Evolutionary conservation across 805 yeast genomes (phyloP).

Genomic region (Yamadazyma scolyti): DNA sequence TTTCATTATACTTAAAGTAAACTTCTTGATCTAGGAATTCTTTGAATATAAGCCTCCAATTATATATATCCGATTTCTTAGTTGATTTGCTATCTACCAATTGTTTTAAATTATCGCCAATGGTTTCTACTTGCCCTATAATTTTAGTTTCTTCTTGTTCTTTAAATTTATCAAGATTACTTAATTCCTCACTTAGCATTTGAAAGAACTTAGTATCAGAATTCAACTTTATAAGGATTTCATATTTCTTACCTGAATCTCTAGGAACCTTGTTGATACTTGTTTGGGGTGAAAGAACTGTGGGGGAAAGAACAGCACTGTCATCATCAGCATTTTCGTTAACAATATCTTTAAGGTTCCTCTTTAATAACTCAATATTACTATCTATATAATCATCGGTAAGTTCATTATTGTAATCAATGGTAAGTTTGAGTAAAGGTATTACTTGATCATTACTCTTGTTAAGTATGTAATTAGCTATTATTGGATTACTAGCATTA

Average conservation of each 20-base stretch:
- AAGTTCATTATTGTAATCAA: conserved; percentile 21
- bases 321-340: conserved; percentile 9
- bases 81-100: conserved; percentile 29
- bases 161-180: conserved; percentile 43
- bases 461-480: conserved; percentile 40
- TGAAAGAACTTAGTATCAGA: conserved; percentile 61
- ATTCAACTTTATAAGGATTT: conserved; percentile 41
- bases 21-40: conserved; percentile 64
- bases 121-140: conserved; percentile 35
- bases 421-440: conserved; percentile 36
- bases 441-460: conserved; percentile 24
- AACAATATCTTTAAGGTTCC: conserved; percentile 10
- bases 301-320: conserved; percentile 1
- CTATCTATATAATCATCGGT: conserved; percentile 29
- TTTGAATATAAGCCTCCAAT: conserved; percentile 68
- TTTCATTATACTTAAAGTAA: conserved; percentile 52
- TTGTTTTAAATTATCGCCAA: conserved; percentile 37
- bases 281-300: conserved; percentile 6
- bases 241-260: conserved; percentile 18
- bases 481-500: conserved; percentile 32
- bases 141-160: conserved; percentile 41
- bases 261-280: conserved; percentile 1
- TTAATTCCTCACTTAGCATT: conserved; percentile 53
- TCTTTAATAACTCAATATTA: conserved; percentile 8
- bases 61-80: conserved; percentile 52